Conservation (phyloP, 1,284 basidiomycete genomes). For the Cryptococcus depauperatus region DNA sequence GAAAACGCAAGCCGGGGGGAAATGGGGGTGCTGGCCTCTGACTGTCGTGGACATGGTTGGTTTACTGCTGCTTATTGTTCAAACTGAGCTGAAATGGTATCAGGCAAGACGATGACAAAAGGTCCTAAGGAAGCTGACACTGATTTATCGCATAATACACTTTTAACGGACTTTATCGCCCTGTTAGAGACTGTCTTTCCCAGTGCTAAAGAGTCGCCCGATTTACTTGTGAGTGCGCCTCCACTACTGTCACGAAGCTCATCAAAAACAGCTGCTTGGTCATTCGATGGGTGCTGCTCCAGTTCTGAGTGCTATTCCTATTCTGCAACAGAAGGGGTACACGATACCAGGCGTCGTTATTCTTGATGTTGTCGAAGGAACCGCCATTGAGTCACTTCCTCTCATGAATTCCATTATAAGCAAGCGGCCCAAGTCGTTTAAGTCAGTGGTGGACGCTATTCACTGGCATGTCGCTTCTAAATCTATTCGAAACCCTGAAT, state of each 20-base stretch:
- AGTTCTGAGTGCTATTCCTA: conserved; percentile 60
- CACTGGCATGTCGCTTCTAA: conserved; percentile 81
- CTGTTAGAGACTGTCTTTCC: conserved; percentile 64
- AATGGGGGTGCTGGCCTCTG: conserved; percentile 73
- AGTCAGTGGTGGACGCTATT: conserved; percentile 72
- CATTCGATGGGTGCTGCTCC: conserved; percentile 91
- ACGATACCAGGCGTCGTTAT: conserved; percentile 74
- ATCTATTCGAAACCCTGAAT: conserved; percentile 67
- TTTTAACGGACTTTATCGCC: conserved; percentile 63
- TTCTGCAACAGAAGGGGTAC: conserved; percentile 60
- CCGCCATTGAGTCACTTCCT: conserved; percentile 84
- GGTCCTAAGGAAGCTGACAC: conserved; percentile 47
- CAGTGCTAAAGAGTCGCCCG: conserved; percentile 56
- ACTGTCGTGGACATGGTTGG: conserved; percentile 80
- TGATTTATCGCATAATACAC: conserved; percentile 64
- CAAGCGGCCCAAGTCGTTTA: conserved; percentile 74
- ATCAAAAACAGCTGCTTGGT: conserved; percentile 59
- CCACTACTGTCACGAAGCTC: neutral
- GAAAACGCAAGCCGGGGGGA: conserved; percentile 56
- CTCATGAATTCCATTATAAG: conserved; percentile 85
- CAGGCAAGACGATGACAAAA: conserved; percentile 53
- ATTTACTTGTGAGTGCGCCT: conserved; percentile 59
- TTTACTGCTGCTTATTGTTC: neutral
- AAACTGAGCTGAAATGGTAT: conserved; percentile 4
- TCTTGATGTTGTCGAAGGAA: conserved; percentile 93